Evolutionary conservation across 306 rosid genomes (phyloP), one percentile per base, ranked within the genome.

Genomic region (Ormosia emarginata): DNA sequence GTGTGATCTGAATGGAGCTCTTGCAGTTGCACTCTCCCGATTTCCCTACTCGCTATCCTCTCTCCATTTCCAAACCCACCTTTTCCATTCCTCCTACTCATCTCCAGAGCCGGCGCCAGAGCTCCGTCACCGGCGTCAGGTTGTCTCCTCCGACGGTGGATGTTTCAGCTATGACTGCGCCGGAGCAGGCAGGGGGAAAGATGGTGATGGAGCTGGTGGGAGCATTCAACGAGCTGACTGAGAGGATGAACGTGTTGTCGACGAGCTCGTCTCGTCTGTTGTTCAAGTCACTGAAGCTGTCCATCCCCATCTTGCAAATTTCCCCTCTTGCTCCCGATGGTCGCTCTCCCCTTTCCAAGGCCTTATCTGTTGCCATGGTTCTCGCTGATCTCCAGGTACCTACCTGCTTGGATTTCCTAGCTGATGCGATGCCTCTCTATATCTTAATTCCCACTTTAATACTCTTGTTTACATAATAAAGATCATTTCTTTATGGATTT

Each of bases 161-260:
- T 24, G 24, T 24, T 24, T 24, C 24, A 24, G 24, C 24, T 24
- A 24, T 70, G n/a, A 46, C 81, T 5, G 77, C 74, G 62, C 77
- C 86, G 85, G 92, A 89, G 80, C 87, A 85, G 8, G 80, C 88
- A 5, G 97, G 99, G 2, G 99, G 95, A 2, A 90, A 87, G 87
- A 89, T 89, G 94, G 98, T 95, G 86, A 93, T 93, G 81, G 95
- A 95, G 84, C 90, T 93, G 9, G 92, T 95, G 7, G 99, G 99
- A 49, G 95, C 97, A 2, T 95, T 95, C 90, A 95, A 93, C 65
- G 84, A 87, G 33, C 85, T 95, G 3, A 86, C 98, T 2, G 94
- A 92, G 73, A 91, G 93, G 80, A 93, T 89, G 93, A 87, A 86
- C 36, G 86, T 77, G 18, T 18, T 83, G 59, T 90, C 98, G 0